Conservation (phyloP, 768 basidiomycete genomes). For the Leccinum broughii region DNA sequence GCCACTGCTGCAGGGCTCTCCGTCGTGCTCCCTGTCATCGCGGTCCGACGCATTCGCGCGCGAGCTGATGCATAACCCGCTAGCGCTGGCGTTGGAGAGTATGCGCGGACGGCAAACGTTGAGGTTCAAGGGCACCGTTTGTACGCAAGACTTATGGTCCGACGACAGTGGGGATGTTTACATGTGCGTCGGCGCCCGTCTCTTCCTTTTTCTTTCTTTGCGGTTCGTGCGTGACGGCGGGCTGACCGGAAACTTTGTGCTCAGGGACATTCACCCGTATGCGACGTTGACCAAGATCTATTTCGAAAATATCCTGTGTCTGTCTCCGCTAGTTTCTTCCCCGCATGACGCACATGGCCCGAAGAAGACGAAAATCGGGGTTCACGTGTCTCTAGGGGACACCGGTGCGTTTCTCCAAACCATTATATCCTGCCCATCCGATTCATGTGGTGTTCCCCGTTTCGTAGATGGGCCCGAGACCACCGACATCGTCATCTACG, state of each 20-base stretch:
- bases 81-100: conserved; percentile 73
- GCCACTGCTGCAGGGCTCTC: conserved; percentile 30
- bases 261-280: conserved; percentile 69
- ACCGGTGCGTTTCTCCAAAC: conserved; percentile 40
- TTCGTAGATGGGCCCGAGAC: conserved; percentile 63
- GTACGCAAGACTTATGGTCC: conserved; percentile 54
- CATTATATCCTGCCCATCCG: background rate
- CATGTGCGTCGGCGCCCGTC: conserved; percentile 37
- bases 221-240: background rate
- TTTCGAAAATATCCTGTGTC: conserved; percentile 70
- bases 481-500: conserved; percentile 62
- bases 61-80: conserved; percentile 61
- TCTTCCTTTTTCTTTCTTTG: background rate
- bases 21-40: conserved; percentile 14
- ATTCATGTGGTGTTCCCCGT: background rate
- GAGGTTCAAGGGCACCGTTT: conserved; percentile 54
- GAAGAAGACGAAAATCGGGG: conserved; percentile 48
- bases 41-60: conserved; percentile 27
- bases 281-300: conserved; percentile 63
- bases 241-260: background rate
- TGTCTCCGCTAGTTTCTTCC: conserved; percentile 37
- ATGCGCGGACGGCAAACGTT: conserved; percentile 75
- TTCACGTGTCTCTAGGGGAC: conserved; percentile 72
- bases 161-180: conserved; percentile 56
- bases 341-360: conserved; percentile 22